Conservation (phyloP, 257 asterid genomes). For the Hygrophila difformis region DNA sequence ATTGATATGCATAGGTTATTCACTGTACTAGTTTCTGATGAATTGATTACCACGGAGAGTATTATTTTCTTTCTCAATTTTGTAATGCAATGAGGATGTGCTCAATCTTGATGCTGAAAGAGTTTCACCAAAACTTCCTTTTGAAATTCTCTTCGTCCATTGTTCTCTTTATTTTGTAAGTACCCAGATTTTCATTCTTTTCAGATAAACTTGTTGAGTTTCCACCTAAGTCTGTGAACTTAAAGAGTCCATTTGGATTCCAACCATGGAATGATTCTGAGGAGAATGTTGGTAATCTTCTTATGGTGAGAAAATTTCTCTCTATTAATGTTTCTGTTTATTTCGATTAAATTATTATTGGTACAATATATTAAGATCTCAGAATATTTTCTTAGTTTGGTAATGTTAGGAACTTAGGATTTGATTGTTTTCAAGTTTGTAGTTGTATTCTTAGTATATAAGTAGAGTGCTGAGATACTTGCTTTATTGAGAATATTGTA, state of each 20-base stretch:
- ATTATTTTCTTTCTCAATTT: not conserved
- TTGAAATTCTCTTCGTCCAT: too few relatives aligned
- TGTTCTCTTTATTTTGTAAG: too few relatives aligned
- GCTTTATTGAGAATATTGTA: too few relatives aligned
- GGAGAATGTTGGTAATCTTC: conserved; percentile 57
- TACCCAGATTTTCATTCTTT: conserved; percentile 18
- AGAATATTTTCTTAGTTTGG: too few relatives aligned
- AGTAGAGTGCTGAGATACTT: too few relatives aligned
- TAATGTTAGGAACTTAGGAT: too few relatives aligned
- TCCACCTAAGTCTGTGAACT: conserved; percentile 49
- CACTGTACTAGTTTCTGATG: not conserved
- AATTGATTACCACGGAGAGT: not conserved
- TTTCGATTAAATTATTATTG: conserved; percentile 2
- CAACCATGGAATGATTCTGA: conserved; percentile 85
- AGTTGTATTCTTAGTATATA: too few relatives aligned
- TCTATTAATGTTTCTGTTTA: conserved; percentile 1
- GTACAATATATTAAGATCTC: too few relatives aligned
- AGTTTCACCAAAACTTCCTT: too few relatives aligned
- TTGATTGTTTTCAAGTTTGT: too few relatives aligned
- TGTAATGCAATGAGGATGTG: too few relatives aligned
- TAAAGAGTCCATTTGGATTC: conserved; percentile 58
- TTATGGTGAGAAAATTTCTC: conserved; percentile 56
- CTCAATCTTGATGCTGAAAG: too few relatives aligned
- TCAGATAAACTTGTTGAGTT: conserved; percentile 62
- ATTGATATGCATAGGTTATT: not conserved